These are phyloP conservation scores for Primulina huaijiensis DNA, from an alignment of 257 asterid species.

Conservation along the genomic window DNA sequence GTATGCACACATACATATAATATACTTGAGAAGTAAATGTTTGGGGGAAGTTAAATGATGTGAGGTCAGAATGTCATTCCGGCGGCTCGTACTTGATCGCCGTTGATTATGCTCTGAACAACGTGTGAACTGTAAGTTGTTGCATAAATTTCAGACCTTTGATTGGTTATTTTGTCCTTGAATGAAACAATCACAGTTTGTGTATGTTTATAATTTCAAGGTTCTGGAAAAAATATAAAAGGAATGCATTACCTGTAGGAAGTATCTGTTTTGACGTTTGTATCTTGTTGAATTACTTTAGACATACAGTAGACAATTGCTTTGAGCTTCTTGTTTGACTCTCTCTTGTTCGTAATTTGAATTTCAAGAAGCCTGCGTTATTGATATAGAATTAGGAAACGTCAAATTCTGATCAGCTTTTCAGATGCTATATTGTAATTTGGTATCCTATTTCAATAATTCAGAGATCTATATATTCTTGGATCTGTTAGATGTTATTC, in stretches of 20 bases:
- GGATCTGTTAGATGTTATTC: not conserved
- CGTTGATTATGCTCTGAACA: too few species aligned
- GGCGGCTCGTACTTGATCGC: too few species aligned
- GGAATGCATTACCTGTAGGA: not conserved
- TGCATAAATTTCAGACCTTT: too few species aligned
- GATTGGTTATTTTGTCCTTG: too few species aligned
- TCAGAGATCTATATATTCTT: not conserved
- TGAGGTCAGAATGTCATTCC: too few species aligned
- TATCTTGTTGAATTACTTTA: constrained; percentile 7
- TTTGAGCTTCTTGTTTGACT: constrained; percentile 10
- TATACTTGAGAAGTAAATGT: too few species aligned
- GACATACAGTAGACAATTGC: not conserved
- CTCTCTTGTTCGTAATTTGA: not conserved
- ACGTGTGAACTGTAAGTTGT: too few species aligned
- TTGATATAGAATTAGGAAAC: not conserved
- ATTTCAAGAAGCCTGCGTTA: constrained; percentile 2
- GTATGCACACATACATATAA: too few species aligned
- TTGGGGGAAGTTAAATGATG: too few species aligned
- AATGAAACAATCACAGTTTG: too few species aligned
- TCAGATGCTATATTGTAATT: not conserved
- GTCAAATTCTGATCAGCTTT: constrained; percentile 16
- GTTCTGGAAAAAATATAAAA: too few species aligned
- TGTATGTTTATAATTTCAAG: too few species aligned
- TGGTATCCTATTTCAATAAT: not conserved
- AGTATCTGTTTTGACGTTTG: constrained; percentile 7